Evolutionary conservation across 2,329 filamentous ascomycete species (phyloP), one percentile per base, ranked within the genome.

Genomic region (Claviceps cyperi): DNA sequence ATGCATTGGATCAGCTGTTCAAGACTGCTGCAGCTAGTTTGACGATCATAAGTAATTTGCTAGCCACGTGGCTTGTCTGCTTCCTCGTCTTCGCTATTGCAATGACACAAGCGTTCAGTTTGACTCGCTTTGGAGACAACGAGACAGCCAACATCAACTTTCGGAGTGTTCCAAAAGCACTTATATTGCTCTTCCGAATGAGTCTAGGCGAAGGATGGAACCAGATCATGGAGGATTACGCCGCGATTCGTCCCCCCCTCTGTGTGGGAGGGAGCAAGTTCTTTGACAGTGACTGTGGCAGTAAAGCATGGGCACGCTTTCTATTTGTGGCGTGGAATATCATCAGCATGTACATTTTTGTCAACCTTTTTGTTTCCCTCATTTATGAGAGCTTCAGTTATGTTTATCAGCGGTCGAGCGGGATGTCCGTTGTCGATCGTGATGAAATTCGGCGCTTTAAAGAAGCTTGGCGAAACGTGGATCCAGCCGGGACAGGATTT

Each of bases 341-440:
- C 60, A 77, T 98, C 67, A 97, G 91, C 84, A 98, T 98, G 92
- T 98, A 98, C 69, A 94, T 98, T 60, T 98, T 98, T 61, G 91
- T 97, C 62, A 96, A 91, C 62, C 71, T 98, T 62, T 98, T 98
- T 66, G 91, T 98, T 52, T 98, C 92, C 46, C 81, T 98, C 64
- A 98, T 98, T 58, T 98, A 94, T 69, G 92, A 98, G 71, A 97
- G 90, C 68, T 98, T 98, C 75, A 95, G 89, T 64, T 98, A 98
- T 61, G 92, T 98, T 55, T 98, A 97, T 64, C 94, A 98, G 69
- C 81, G 89, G 55, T 96, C 91, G 53, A 95, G 86, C 60, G 88
- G 89, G n/a, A 76, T 96, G 58, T 88, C 86, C 5, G 84, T 86
- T 53, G 84, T 98, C 59, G 94, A 88, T 59, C 79, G 92, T 56